Evolutionary conservation across 2,329 filamentous ascomycete species (phyloP), one percentile per base, ranked within the genome.

Genomic region (Colletotrichum siamense): DNA sequence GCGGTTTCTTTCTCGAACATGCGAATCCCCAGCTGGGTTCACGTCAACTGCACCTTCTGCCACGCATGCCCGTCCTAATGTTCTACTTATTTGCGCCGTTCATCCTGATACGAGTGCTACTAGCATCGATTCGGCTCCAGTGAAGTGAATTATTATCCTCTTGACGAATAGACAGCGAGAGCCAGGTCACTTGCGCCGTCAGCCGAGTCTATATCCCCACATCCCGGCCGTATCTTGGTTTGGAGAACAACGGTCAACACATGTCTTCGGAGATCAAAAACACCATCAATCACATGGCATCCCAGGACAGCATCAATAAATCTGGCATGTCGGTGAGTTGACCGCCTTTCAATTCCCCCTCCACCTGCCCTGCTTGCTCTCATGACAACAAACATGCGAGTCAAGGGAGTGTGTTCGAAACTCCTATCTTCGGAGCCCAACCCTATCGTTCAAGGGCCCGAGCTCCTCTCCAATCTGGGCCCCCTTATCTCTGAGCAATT

Each of bases 401-500:
- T 52, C 63, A 52, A 66, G 39, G 26, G 39, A 30, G 59, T 32
- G 59, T 62, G 62, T 32, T 24, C 52, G 9, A n/a, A 30, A n/a
- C 57, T 63, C 55, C 68, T 63, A 70, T 62, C 55, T 63, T 70
- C 68, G 66, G 66, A 69, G 66, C 66, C 52, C 36, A 63, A 49
- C 65, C 22, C 57, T 26, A 22, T 63, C 36, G 64, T 30, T 3
- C 18, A 15, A 34, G 57, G 73, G 70, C 71, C 64, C 74, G 64
- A 76, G 70, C 64, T 73, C n/a, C 63, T 28, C 65, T 62, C 34
- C 10, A 34, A 39, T 30, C 22, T 55, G n/a, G 52, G 67, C 28
- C 57, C 57, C 16, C 66, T 69, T 76, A 76, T 76, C 74, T 76
- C 70, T 76, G 74, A 76, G 74, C 74, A 73, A 73, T 76, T 61